Evolutionary conservation across 805 yeast species (phyloP).

Genomic region (Clavispora santaluciae): DNA sequence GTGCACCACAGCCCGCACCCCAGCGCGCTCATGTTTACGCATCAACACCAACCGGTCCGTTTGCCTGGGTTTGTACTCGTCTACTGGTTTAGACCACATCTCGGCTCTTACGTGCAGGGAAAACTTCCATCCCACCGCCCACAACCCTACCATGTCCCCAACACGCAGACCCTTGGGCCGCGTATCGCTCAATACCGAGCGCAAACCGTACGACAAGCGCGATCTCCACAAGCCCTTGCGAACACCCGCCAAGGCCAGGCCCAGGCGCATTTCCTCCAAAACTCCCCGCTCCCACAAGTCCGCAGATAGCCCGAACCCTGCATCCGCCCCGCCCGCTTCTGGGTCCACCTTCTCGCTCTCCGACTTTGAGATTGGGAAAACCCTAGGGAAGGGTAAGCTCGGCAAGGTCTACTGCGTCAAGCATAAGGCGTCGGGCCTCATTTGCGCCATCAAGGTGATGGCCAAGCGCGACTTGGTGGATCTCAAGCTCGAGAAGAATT

Average conservation of each 20-base stretch:
- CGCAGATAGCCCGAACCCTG: too few species aligned
- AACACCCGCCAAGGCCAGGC: background rate
- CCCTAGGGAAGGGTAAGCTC: conserved; percentile 88
- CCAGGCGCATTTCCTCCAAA: background rate
- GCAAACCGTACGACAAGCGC: background rate
- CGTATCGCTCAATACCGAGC: conserved; percentile 3
- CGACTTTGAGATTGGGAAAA: conserved; percentile 83
- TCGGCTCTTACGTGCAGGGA: too few species aligned
- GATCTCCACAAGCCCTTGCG: background rate
- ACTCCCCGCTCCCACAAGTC: background rate
- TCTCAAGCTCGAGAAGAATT: conserved; percentile 76
- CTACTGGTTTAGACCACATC: too few species aligned
- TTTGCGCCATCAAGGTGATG: conserved; percentile 92
- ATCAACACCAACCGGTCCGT: too few species aligned
- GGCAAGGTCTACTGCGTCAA: conserved; percentile 89
- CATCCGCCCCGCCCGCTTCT: background rate
- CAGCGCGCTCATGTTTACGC: background rate
- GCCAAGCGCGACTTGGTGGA: conserved; percentile 71
- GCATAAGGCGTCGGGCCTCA: conserved; percentile 68
- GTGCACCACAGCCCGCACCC: background rate
- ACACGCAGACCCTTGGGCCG: conserved; percentile 3
- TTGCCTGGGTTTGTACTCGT: too few species aligned
- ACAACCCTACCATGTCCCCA: conserved; percentile 4
- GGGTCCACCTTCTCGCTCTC: conserved; percentile 20
- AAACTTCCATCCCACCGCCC: background rate